A percentile compares a stretch with the other conserved stretches of the same genome.
Evolutionary conservation across 1,139 yeast species (phyloP).

Genomic region (Candida sanyaensis): DNA sequence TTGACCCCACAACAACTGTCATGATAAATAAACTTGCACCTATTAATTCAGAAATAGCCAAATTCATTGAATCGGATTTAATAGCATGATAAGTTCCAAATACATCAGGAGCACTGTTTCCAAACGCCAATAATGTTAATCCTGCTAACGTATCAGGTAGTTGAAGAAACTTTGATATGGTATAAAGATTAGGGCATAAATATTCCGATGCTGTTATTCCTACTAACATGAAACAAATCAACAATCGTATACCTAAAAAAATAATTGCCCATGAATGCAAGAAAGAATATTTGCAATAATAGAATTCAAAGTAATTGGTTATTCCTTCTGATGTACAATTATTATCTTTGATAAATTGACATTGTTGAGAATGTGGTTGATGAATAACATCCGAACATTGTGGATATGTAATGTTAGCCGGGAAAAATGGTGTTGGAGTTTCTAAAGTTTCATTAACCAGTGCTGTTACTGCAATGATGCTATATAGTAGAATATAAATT

Average conservation of each 20-base stretch:
- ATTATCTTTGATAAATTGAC: conserved; percentile 39
- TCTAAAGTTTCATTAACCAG: background rate
- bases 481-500: background rate
- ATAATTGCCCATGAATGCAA: conserved; percentile 15
- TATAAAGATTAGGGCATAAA: conserved; percentile 70
- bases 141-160: conserved; percentile 84
- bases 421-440: background rate
- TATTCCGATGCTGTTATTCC: conserved; percentile 78
- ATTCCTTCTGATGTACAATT: conserved; percentile 46
- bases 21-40: conserved; percentile 86
- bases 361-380: conserved; percentile 36
- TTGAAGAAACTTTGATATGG: conserved; percentile 58
- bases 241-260: conserved; percentile 19
- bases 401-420: background rate
- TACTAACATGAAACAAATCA: conserved; percentile 54
- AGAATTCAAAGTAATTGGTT: conserved; percentile 40
- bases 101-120: conserved; percentile 92
- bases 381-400: conserved; percentile 6
- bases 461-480: background rate
- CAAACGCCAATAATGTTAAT: conserved; percentile 82
- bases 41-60: conserved; percentile 85
- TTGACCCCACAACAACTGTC: conserved; percentile 72
- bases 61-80: conserved; percentile 61
- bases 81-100: conserved; percentile 83
- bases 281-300: conserved; percentile 32